Percentiles rank a stretch among this genome's conserved stretches.
phyloP scores from a whole-genome alignment of 495 filamentous ascomycete species.

The Lepraria neglecta region DNA sequence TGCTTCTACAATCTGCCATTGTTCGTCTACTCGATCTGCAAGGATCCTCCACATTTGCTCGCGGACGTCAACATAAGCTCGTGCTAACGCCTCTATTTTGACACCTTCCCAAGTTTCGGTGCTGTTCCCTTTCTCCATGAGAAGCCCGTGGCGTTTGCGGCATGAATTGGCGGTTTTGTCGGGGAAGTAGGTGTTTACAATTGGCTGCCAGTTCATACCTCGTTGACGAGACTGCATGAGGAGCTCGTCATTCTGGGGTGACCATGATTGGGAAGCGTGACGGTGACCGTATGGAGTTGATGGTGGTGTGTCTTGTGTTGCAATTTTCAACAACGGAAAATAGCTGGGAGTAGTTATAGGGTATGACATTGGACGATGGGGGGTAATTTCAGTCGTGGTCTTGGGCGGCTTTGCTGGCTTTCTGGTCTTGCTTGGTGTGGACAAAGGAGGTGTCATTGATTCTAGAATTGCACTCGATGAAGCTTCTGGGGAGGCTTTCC shows the following conservation, averaged over 20 bases:
- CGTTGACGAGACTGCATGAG: constrained; percentile 54
- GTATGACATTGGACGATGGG: too few relatives aligned
- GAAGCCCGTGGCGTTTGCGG: constrained; percentile 57
- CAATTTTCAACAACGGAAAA: too few relatives aligned
- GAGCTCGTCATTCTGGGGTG: constrained; percentile 56
- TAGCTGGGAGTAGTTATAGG: too few relatives aligned
- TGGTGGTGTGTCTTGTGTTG: background rate
- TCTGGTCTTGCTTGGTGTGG: too few relatives aligned
- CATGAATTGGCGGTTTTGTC: constrained; percentile 67
- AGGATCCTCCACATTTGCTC: constrained; percentile 65
- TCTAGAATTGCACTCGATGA: too few relatives aligned
- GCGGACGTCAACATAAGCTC: constrained; percentile 60
- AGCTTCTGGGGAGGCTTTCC: too few relatives aligned
- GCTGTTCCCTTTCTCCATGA: constrained; percentile 56
- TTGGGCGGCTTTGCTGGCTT: too few relatives aligned
- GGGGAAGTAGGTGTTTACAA: constrained; percentile 60
- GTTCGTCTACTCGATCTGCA: constrained; percentile 55
- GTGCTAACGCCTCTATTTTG: constrained; percentile 57
- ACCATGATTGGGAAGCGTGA: constrained; percentile 42
- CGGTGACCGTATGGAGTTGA: background rate
- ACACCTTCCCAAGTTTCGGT: constrained; percentile 60
- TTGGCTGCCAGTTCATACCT: constrained; percentile 64
- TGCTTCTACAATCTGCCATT: constrained; percentile 62
- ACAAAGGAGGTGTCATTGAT: too few relatives aligned
- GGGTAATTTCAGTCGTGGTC: too few relatives aligned